These are phyloP conservation scores for Leccinum holopus DNA, from an alignment of 1,284 basidiomycete species.

Conservation along the genomic window DNA sequence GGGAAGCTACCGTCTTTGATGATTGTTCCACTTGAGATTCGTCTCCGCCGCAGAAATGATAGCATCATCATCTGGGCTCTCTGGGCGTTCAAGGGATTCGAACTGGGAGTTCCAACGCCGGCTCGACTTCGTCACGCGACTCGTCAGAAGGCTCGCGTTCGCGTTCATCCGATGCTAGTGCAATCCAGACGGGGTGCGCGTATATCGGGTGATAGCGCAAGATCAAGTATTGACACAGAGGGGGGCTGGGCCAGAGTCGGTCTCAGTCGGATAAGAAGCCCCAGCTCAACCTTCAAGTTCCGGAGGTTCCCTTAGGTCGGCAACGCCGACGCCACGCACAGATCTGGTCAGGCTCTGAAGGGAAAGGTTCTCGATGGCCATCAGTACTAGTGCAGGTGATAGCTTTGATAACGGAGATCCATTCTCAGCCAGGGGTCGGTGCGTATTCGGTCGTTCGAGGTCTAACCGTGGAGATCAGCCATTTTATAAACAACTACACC, in stretches of 20 bases:
- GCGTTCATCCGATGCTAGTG: too few species aligned
- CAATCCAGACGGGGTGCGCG: slow-evolving; percentile 34
- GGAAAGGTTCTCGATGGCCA: slow-evolving; percentile 87
- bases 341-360: slow-evolving; percentile 76
- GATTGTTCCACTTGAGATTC: too few species aligned
- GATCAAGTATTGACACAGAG: slow-evolving; percentile 74
- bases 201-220: slow-evolving; percentile 52
- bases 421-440: slow-evolving; percentile 62
- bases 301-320: slow-evolving; percentile 81
- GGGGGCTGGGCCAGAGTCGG: slow-evolving; percentile 50
- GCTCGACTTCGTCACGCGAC: too few species aligned
- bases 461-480: slow-evolving; percentile 37
- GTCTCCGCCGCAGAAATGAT: too few species aligned
- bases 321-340: slow-evolving; percentile 76
- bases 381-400: slow-evolving; percentile 63
- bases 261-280: slow-evolving; percentile 65
- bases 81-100: too few species aligned
- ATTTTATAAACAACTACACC: slow-evolving; percentile 22
- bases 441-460: slow-evolving; percentile 59
- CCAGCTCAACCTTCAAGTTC: slow-evolving; percentile 66
- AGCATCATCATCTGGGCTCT: too few species aligned
- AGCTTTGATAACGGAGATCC: slow-evolving; percentile 73
- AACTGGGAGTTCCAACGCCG: too few species aligned
- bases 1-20: slow-evolving; percentile 24
- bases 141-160: too few species aligned